These are phyloP conservation scores for Sporothrix brunneoviolacea DNA, from an alignment of 2,329 filamentous ascomycete species.

Conservation along the genomic window DNA sequence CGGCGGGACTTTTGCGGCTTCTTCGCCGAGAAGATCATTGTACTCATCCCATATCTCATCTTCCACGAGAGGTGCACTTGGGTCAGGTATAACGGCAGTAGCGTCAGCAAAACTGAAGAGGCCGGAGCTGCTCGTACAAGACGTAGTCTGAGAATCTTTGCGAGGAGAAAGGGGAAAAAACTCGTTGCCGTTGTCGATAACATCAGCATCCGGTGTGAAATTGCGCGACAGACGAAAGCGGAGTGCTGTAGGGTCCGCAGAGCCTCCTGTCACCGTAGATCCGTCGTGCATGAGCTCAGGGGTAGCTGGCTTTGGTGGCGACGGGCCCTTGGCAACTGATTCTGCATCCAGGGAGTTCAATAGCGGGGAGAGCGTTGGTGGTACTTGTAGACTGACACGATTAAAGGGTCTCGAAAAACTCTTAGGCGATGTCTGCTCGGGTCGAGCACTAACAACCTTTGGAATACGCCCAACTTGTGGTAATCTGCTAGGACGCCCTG, in stretches of 20 bases:
- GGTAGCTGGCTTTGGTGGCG: conserved; percentile 34
- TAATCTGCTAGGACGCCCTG: conserved; percentile 53
- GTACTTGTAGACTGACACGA: conserved; percentile 40
- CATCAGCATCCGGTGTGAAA: conserved; percentile 26
- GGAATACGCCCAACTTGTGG: conserved; percentile 83
- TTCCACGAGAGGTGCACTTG: conserved; percentile 58
- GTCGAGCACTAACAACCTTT: conserved; percentile 64
- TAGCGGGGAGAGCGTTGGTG: conserved; percentile 18
- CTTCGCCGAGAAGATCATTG: conserved; percentile 75
- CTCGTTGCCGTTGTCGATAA: conserved; percentile 38
- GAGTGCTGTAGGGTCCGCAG: conserved; percentile 23
- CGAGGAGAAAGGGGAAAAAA: conserved; percentile 69
- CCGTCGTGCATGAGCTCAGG: conserved; percentile 33
- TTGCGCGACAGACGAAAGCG: conserved; percentile 26
- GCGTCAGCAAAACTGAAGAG: conserved; percentile 53
- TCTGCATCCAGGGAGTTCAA: conserved; percentile 28
- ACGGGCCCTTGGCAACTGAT: conserved; percentile 44
- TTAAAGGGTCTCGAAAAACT: conserved; percentile 85
- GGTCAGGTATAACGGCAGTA: conserved; percentile 59
- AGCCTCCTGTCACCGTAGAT: conserved; percentile 27
- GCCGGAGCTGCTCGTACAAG: conserved; percentile 56
- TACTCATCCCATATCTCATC: conserved; percentile 96
- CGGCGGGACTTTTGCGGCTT: conserved; percentile 35
- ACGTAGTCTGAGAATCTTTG: conserved; percentile 61
- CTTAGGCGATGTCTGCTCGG: conserved; percentile 61